Evolutionary conservation across 257 asterid species (phyloP), one percentile per base, ranked within the genome.

Genomic region (Scutellaria baicalensis): DNA sequence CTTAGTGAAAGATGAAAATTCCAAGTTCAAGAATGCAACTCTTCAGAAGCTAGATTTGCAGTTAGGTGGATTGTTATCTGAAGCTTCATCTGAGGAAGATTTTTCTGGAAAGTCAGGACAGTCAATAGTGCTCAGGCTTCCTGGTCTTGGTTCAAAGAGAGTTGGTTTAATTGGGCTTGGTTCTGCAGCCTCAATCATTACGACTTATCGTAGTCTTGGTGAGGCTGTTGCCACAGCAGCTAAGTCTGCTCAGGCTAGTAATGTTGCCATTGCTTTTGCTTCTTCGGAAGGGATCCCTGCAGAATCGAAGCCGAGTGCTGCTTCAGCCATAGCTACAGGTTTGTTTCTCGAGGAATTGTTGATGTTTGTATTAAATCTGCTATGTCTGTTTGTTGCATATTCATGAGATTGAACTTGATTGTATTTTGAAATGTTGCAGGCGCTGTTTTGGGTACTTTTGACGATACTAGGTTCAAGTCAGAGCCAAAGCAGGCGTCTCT

Each of bases 171-270:
- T 89, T 59, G 99, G 99, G 33, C 87, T 94, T 48, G 98, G 99
- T 35, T 73, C 92, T 39, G 69, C 80, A 3, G 66, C 82, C 40
- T 84, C 86, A 7, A 69, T 90, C n/a, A 51, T 75, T 57, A 62
- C 66, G 49, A 76, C 89, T 58, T 91, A 87, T 75, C 86, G 84
- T 31, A 70, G 86, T 86, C 88, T 94, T 61, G 99, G 98, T 21
- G 99, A 94, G 84, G 92, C 91, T 38, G 89, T 87, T 67, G 99
- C 99, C 60, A 83, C 87, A 38, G 96, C 92, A 0, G 98, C 99
- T 56, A 94, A 92, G 83, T 81, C 89, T 36, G 65, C 87, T 45
- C 90, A 84, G 78, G 96, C 97, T 44, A 85, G 78, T 68, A 82
- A 68, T 72, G 89, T 91, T 57, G 98, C 99, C 54, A 75, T 94